These are phyloP conservation scores for Scalesia atractyloides DNA, from an alignment of 129 eudicot species.

Conservation along the genomic window DNA sequence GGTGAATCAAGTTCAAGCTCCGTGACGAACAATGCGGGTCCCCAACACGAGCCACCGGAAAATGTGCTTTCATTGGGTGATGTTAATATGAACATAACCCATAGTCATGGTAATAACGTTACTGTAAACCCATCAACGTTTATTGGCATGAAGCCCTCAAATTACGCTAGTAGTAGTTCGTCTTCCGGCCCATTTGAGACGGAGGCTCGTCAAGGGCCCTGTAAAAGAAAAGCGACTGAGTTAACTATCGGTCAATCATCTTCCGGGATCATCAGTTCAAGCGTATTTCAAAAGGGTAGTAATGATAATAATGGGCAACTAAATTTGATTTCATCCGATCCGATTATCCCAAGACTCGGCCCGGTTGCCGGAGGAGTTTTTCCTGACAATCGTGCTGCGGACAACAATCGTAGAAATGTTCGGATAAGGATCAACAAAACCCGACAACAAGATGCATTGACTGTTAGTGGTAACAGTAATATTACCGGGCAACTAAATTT, in stretches of 20 bases:
- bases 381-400: conserved; percentile 46
- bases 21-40: conserved; percentile 27
- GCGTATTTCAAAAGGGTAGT: conserved; percentile 30
- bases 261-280: conserved; percentile 58
- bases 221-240: conserved; percentile 77
- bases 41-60: conserved; percentile 39
- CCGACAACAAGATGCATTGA: conserved; percentile 48
- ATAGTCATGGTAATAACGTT: conserved; percentile 39
- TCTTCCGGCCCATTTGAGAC: conserved; percentile 52
- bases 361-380: conserved; percentile 44
- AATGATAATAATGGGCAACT: background rate
- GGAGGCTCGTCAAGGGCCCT: conserved; percentile 53
- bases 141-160: conserved; percentile 36
- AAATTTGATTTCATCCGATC: conserved; percentile 34
- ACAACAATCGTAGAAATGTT: conserved; percentile 59
- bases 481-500: conserved; percentile 30
- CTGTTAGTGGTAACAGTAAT: conserved; percentile 20
- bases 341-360: conserved; percentile 52
- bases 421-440: conserved; percentile 59
- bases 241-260: conserved; percentile 68
- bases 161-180: conserved; percentile 39
- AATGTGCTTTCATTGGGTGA: conserved; percentile 45
- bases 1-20: conserved; percentile 71
- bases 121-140: conserved; percentile 43
- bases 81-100: too few relatives aligned